Conservation (phyloP, 2,329 filamentous ascomycete species). For the Fonsecaea erecta region DNA sequence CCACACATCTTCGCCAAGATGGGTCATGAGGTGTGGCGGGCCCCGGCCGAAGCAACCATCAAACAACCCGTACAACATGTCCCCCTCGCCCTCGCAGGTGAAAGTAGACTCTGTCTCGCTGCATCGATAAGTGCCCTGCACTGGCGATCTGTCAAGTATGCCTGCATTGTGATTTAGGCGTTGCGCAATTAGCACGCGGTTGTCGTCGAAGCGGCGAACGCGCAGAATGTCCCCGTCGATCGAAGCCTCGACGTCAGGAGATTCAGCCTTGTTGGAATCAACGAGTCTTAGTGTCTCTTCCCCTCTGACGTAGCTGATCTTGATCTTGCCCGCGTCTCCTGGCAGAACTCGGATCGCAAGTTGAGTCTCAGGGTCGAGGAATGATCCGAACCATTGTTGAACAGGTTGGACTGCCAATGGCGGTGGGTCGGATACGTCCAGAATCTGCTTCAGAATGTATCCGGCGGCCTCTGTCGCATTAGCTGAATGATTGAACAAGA, state of each 20-base stretch:
- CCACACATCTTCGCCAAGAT: conserved; percentile 49
- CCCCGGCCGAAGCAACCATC: conserved; percentile 50
- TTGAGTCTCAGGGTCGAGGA: conserved; percentile 41
- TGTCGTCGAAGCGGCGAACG: conserved; percentile 41
- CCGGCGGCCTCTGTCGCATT: conserved; percentile 39
- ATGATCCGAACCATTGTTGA: conserved; percentile 44
- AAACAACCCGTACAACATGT: conserved; percentile 50
- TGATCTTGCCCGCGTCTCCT: conserved; percentile 37
- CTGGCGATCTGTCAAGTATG: conserved; percentile 15
- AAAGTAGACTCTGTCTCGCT: conserved; percentile 47
- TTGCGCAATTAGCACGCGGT: conserved; percentile 39
- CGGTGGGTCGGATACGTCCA: conserved; percentile 37
- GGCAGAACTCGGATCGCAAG: neutral
- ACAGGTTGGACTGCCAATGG: conserved; percentile 24
- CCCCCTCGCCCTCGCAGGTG: conserved; percentile 43
- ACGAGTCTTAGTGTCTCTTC: conserved; percentile 37
- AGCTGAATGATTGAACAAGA: conserved; percentile 49
- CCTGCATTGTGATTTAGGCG: conserved; percentile 27
- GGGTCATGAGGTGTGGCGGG: conserved; percentile 45
- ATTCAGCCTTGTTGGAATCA: conserved; percentile 29
- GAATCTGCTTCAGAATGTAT: conserved; percentile 42
- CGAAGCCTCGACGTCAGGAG: conserved; percentile 37
- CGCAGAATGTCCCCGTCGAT: conserved; percentile 42
- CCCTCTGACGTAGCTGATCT: conserved; percentile 41
- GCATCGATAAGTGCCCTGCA: conserved; percentile 45